A percentile compares a stretch with the other conserved stretches of the same genome.
These are phyloP conservation scores for Exophiala spinifera DNA, from an alignment of 2,329 filamentous ascomycete genomes.

Conservation along the genomic window DNA sequence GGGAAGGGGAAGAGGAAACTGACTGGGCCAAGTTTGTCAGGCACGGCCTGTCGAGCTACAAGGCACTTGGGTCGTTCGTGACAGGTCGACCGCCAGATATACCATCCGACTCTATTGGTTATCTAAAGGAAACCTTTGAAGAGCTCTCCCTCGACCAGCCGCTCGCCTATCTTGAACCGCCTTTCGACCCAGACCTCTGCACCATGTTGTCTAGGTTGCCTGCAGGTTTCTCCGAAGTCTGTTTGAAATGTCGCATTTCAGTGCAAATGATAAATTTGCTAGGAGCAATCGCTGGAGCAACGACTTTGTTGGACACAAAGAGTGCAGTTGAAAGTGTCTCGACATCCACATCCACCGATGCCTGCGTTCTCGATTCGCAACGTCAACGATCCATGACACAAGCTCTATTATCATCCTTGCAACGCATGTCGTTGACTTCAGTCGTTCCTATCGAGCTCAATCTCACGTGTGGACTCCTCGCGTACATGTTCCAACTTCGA, in stretches of 20 bases:
- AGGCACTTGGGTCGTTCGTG: constrained; percentile 24
- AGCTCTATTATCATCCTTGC: constrained; percentile 24
- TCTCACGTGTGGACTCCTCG: constrained; percentile 21
- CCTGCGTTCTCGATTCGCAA: constrained; percentile 4
- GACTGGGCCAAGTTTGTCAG: constrained; percentile 26
- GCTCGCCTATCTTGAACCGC: constrained; percentile 23
- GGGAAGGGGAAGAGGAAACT: constrained; percentile 10
- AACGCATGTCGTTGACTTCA: constrained; percentile 23
- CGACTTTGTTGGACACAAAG: constrained; percentile 1
- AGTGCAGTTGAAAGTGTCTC: neutral
- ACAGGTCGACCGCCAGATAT: constrained; percentile 23
- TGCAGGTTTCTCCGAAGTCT: constrained; percentile 20
- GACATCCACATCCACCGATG: neutral
- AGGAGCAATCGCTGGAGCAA: constrained; percentile 15
- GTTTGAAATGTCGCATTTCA: constrained; percentile 21
- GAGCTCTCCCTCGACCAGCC: constrained; percentile 21
- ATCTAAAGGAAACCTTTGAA: constrained; percentile 19
- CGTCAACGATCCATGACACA: constrained; percentile 16
- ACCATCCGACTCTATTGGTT: constrained; percentile 14
- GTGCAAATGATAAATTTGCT: constrained; percentile 24
- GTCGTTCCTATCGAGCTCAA: constrained; percentile 15
- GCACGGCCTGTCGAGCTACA: constrained; percentile 21
- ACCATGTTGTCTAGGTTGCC: constrained; percentile 22
- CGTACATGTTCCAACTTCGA: constrained; percentile 24
- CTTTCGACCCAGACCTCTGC: constrained; percentile 20